These are phyloP conservation scores for Chiua sp. DNA, from an alignment of 1,284 basidiomycete species.

Conservation along the genomic window DNA sequence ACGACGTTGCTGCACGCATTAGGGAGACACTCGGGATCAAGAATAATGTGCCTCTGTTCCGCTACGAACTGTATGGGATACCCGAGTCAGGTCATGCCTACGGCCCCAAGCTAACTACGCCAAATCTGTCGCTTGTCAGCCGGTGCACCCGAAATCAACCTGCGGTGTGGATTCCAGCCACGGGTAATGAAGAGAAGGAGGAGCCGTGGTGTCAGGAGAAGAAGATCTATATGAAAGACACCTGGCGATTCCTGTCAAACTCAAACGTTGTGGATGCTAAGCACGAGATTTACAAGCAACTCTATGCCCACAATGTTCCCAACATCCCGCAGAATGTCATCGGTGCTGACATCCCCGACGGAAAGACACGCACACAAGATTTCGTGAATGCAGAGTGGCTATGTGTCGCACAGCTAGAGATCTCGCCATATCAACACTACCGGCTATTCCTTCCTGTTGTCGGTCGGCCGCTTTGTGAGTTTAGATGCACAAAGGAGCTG, in stretches of 20 bases:
- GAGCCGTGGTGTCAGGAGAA: neutral
- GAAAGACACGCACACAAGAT: neutral
- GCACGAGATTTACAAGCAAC: slow-evolving; percentile 21
- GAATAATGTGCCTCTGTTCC: neutral
- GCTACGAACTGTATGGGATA: slow-evolving; percentile 2
- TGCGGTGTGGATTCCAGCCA: slow-evolving; percentile 4
- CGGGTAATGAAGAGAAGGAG: no score
- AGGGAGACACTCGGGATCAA: neutral
- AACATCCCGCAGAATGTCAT: slow-evolving; percentile 9
- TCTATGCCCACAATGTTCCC: slow-evolving; percentile 18
- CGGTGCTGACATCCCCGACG: neutral
- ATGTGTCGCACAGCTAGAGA: no score
- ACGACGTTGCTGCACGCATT: neutral
- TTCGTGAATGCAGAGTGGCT: no score
- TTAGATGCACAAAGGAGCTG: neutral
- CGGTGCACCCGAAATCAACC: slow-evolving; percentile 16
- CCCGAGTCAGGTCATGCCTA: neutral
- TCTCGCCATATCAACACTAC: no score
- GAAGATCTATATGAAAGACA: neutral
- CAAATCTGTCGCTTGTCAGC: neutral
- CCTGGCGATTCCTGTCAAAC: neutral
- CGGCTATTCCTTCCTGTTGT: no score
- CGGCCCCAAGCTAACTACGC: neutral
- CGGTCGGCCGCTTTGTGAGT: no score
- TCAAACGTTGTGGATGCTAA: slow-evolving; percentile 8